Conservation (phyloP, 345 rosid species). For the Odontarrhena argentea region DNA sequence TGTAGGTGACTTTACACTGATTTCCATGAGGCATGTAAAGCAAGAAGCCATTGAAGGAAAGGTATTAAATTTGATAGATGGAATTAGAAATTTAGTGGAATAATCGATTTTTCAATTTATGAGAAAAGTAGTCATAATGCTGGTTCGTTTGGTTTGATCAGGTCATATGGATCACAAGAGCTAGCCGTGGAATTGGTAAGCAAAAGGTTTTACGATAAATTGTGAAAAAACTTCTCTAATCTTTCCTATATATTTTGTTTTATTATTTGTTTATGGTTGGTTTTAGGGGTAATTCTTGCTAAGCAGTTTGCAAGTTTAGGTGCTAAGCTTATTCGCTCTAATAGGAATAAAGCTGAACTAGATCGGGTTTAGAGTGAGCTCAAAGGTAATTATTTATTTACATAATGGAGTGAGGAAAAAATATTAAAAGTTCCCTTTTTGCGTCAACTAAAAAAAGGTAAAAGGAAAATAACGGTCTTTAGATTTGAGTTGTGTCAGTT, state of each 20-base stretch:
- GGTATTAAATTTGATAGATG: conserved; percentile 39
- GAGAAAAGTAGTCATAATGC: background rate
- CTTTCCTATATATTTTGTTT: background rate
- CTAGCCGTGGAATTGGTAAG: conserved; percentile 94
- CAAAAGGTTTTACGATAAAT: background rate
- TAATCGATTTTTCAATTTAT: background rate
- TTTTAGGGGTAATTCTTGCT: conserved; percentile 80
- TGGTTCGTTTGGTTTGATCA: conserved; percentile 29
- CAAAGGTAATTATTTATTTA: conserved; percentile 48
- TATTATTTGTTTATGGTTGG: conserved; percentile 18
- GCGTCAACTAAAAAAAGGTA: no score
- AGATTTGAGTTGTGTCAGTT: background rate
- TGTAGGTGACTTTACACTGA: conserved; percentile 51
- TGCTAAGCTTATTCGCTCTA: conserved; percentile 90
- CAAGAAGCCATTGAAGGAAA: conserved; percentile 78
- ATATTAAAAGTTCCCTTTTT: no score
- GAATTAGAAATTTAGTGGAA: background rate
- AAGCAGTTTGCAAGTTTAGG: conserved; percentile 80
- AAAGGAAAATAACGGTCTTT: no score
- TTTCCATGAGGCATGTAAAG: conserved; percentile 57
- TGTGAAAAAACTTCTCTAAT: background rate
- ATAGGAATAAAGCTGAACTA: conserved; percentile 74
- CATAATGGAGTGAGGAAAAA: background rate
- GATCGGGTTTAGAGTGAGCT: conserved; percentile 75
- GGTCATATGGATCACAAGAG: conserved; percentile 97